Evolutionary conservation across 2,329 filamentous ascomycete genomes (phyloP).

Genomic region (Penicillium thymicola): DNA sequence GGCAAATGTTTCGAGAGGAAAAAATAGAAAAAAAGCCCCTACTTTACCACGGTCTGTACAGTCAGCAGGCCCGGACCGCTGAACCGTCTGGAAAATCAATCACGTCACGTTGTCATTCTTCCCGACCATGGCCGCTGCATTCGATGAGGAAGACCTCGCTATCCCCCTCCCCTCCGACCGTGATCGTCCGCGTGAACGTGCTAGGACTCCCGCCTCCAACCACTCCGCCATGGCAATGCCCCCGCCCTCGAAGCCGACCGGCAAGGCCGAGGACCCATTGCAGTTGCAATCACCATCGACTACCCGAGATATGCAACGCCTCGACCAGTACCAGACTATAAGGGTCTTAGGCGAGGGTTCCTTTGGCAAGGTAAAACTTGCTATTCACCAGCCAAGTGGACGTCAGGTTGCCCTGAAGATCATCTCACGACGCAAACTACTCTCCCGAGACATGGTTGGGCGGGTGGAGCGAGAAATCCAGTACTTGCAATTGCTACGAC

Average conservation of each 20-base stretch:
- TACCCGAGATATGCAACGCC: conserved; percentile 68
- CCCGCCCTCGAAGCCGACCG: conserved; percentile 32
- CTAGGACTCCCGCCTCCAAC: conserved; percentile 24
- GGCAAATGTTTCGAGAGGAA: conserved; percentile 4
- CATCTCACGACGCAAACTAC: conserved; percentile 91
- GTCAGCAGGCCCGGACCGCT: conserved; percentile 19
- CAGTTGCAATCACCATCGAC: conserved; percentile 49
- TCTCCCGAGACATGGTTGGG: conserved; percentile 96
- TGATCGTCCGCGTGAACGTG: conserved; percentile 28
- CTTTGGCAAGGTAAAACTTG: conserved; percentile 98
- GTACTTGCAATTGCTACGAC: conserved; percentile 89
- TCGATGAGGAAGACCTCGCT: conserved; percentile 79
- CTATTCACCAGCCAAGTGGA: conserved; percentile 83
- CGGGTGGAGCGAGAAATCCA: conserved; percentile 97
- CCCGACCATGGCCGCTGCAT: conserved; percentile 45
- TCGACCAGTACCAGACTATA: conserved; percentile 88
- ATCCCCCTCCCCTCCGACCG: conserved; percentile 57
- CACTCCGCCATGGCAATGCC: conserved; percentile 40
- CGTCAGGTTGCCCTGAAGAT: conserved; percentile 98
- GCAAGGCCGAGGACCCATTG: conserved; percentile 27
- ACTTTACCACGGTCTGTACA: conserved; percentile 17
- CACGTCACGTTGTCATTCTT: conserved; percentile 36
- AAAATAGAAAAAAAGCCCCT: conserved; percentile 7
- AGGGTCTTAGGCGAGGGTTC: conserved; percentile 92
- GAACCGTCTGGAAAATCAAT: conserved; percentile 30